Base-by-base conservation (phyloP, 208 protist genomes). In the Trypanosoma congolense region DNA sequence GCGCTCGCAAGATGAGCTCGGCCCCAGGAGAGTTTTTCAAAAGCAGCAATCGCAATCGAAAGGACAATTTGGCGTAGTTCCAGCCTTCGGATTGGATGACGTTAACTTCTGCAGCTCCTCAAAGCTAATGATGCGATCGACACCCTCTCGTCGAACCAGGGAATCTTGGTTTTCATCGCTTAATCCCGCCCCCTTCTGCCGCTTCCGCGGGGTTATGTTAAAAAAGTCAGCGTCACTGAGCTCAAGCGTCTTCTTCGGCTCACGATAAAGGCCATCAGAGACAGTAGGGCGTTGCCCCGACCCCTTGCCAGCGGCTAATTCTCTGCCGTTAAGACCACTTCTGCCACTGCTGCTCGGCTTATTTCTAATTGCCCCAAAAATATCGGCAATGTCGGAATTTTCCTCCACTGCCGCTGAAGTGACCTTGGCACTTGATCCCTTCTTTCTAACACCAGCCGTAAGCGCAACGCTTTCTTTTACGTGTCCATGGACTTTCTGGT, bases 11-110 rank as follows among this genome's bases (percentile, higher is more conserved):
- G n/a, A n/a, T n/a, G n/a, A 8, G 14, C 14, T 14, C 35, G 35
- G 35, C 21, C 5, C 12, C 18, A 12, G 0, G 12, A 36, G 0
- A 22, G 29, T 22, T 1, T 26, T 29, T 81, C 59, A 95, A 61
- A 92, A 95, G 43, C 87, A 95, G 55, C 87, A 95, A 48, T 95
- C 84, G 42, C 87, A 95, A 72, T 92, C 87, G 62, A 95, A 95
- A 3, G 87, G 87, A 61, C 87, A 95, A 61, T 95, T 92, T 4
- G 84, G 74, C 19, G 87, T 95, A 14, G 83, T 86, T 16, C 87
- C 87, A 2, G 87, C 87, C 21, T 73, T 65, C 1, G 83, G 56
- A 44, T 78, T 88, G 18, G 65, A 63, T 0, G 87, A 95, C 0
- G 89, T 70, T 56, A 95, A 87, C 45, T 74, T 86, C 22, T 74